Conservation (phyloP, 768 basidiomycete genomes). For the Suillus hirtellus region DNA sequence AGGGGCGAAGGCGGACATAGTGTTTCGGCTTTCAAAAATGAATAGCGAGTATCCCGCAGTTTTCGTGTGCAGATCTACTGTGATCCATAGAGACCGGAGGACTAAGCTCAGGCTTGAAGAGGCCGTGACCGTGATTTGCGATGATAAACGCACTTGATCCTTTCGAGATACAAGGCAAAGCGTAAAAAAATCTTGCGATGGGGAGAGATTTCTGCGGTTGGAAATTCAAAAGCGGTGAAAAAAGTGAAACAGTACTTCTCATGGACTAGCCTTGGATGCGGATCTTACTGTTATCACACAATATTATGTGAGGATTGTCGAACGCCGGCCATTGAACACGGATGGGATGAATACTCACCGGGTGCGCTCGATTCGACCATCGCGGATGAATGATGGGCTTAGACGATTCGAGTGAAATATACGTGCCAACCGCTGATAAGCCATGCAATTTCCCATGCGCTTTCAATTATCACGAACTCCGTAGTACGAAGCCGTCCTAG, state of each 20-base stretch:
- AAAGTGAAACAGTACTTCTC: not conserved
- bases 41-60: not conserved
- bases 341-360: not conserved
- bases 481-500: not conserved
- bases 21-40: not conserved
- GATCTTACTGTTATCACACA: not conserved
- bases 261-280: not conserved
- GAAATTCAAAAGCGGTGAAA: not conserved
- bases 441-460: not conserved
- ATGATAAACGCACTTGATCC: not conserved
- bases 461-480: not conserved
- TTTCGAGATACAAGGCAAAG: not conserved
- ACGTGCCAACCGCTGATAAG: not conserved
- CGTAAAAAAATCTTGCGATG: not conserved
- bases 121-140: not conserved
- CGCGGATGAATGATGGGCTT: constrained; percentile 3
- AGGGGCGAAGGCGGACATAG: not conserved
- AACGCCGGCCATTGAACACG: not conserved
- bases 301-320: not conserved
- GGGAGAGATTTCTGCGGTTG: not conserved
- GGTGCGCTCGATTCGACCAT: not conserved
- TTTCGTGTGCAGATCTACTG: not conserved
- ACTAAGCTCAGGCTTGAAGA: not conserved
- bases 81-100: not conserved
- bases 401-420: not conserved